A percentile compares a stretch with the other conserved stretches of the same genome.
phyloP scores from a whole-genome alignment of 2,329 filamentous ascomycete genomes.

The Fonsecaea monophora region DNA sequence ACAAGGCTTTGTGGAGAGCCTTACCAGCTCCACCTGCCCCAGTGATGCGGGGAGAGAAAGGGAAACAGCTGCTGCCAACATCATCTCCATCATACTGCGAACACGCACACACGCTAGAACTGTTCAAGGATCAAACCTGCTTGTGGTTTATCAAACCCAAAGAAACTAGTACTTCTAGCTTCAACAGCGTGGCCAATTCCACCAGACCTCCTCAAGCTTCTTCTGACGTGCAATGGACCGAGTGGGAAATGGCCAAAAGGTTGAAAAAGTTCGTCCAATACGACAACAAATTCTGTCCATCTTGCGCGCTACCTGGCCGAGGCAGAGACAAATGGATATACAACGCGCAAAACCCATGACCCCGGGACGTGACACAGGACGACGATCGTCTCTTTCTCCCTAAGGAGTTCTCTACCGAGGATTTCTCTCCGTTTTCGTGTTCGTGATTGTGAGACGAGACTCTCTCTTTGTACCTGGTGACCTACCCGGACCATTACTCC shows the following conservation, averaged over 20 bases:
- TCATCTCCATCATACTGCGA: neutral
- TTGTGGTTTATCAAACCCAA: too few species aligned
- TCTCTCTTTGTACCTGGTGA: neutral
- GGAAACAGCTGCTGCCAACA: neutral
- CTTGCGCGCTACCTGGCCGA: too few species aligned
- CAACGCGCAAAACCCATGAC: neutral
- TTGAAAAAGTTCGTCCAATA: too few species aligned
- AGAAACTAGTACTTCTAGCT: too few species aligned
- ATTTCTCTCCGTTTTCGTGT: neutral
- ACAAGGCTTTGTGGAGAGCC: neutral
- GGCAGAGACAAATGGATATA: neutral
- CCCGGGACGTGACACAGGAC: too few species aligned
- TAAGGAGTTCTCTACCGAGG: slow-evolving; percentile 9
- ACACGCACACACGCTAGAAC: too few species aligned
- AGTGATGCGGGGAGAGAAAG: neutral
- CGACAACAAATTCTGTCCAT: too few species aligned
- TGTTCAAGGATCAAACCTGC: too few species aligned
- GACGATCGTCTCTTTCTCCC: neutral
- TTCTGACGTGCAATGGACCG: too few species aligned
- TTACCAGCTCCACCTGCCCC: neutral
- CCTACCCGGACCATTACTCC: neutral
- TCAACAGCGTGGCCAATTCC: too few species aligned
- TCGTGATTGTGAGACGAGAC: neutral
- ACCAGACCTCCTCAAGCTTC: too few species aligned
- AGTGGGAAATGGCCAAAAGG: too few species aligned